Evolutionary conservation across 805 yeast species (phyloP).

Genomic region (Kuraishia borneana): DNA sequence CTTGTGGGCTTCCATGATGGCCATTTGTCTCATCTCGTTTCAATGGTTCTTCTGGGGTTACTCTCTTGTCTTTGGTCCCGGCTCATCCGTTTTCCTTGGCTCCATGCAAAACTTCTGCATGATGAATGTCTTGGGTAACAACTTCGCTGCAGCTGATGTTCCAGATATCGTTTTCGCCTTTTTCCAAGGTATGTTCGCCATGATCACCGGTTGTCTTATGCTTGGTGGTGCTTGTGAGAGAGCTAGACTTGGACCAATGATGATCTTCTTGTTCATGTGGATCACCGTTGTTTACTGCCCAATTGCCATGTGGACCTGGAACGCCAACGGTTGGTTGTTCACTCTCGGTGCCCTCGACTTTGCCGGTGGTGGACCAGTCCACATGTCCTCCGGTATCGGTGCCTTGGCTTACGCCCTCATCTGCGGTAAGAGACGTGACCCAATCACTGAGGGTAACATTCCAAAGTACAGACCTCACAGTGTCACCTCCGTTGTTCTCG

Average conservation of each 20-base stretch:
- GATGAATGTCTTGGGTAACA: conserved; percentile 74
- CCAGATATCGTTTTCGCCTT: conserved; percentile 88
- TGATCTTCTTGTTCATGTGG: conserved; percentile 91
- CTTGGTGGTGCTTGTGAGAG: conserved; percentile 98
- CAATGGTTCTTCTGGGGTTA: conserved; percentile 99
- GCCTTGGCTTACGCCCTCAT: conserved; percentile 89
- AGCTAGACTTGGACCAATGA: conserved; percentile 92
- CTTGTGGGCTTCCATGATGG: conserved; percentile 90
- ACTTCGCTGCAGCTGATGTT: conserved; percentile 51
- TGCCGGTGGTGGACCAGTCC: conserved; percentile 99
- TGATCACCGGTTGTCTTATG: conserved; percentile 86
- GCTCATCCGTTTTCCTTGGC: conserved; percentile 60
- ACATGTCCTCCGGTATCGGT: conserved; percentile 87
- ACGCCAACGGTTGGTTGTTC: conserved; percentile 82
- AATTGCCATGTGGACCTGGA: conserved; percentile 97
- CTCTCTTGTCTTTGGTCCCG: conserved; percentile 62
- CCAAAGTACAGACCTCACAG: conserved; percentile 94
- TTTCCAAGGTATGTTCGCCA: conserved; percentile 96
- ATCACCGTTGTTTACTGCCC: conserved; percentile 94
- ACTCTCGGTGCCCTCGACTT: conserved; percentile 81
- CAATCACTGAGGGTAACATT: conserved; percentile 51
- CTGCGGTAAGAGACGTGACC: conserved; percentile 88
- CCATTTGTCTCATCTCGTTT: conserved; percentile 70
- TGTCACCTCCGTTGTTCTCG: conserved; percentile 81
- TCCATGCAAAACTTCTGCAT: conserved; percentile 72